Percentiles rank a stretch among this genome's conserved stretches.
Conservation (phyloP, 2,329 filamentous ascomycete genomes). For the Penicillium sp. region DNA sequence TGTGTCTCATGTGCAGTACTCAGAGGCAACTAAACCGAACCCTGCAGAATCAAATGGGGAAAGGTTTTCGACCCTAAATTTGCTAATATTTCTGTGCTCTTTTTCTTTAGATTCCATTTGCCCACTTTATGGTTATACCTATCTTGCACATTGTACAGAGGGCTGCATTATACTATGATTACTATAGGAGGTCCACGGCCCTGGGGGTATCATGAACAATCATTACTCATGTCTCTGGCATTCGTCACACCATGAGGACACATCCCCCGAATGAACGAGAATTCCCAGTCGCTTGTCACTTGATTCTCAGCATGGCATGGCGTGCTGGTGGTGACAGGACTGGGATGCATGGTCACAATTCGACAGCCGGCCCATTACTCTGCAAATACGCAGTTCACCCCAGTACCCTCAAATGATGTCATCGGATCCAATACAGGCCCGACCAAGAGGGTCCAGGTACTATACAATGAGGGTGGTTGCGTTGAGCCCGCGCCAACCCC, state of each 20-base stretch:
- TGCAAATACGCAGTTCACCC: not conserved
- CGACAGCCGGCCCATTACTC: not conserved
- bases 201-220: not conserved
- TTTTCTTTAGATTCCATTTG: not conserved
- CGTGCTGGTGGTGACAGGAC: not conserved
- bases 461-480: not conserved
- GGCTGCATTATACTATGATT: not conserved
- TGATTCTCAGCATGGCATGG: not conserved
- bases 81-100: not conserved
- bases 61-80: not conserved
- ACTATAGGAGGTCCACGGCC: not conserved
- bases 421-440: not conserved
- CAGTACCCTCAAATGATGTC: not conserved
- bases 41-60: slow-evolving; percentile 1
- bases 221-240: not conserved
- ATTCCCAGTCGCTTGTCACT: not conserved
- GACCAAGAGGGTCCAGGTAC: not conserved
- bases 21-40: slow-evolving; percentile 4
- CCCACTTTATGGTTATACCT: not conserved
- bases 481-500: not conserved
- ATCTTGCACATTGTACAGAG: not conserved
- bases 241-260: not conserved
- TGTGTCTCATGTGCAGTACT: not conserved
- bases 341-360: not conserved
- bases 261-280: not conserved